Evolutionary conservation across 805 yeast species (phyloP).

Genomic region (Wickerhamia fluorescens): DNA sequence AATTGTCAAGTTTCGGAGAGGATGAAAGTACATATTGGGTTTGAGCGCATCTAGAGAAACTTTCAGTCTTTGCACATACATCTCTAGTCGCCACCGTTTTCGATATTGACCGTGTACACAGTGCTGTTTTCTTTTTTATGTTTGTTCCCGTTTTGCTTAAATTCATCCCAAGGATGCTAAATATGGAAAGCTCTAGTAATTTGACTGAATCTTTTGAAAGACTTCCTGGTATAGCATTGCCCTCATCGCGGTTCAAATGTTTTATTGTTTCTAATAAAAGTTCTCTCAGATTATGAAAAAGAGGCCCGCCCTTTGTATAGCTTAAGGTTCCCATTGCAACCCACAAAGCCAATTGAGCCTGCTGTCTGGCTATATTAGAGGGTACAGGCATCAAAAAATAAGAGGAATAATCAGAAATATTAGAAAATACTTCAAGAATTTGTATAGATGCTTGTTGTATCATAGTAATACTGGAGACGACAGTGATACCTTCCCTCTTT

Average conservation of each 20-base stretch:
- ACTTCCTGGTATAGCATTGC: conserved; percentile 52
- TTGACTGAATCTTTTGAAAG: conserved; percentile 50
- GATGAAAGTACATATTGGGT: too few relatives aligned
- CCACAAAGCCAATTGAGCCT: conserved; percentile 54
- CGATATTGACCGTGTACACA: too few relatives aligned
- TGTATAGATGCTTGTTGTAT: conserved; percentile 64
- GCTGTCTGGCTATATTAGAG: conserved; percentile 52
- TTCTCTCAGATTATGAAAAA: conserved; percentile 61
- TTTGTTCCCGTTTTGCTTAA: conserved; percentile 15
- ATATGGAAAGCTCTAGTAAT: conserved; percentile 52
- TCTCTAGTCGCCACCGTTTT: conserved; percentile 10
- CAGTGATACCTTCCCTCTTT: conserved; percentile 22
- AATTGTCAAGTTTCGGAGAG: too few relatives aligned
- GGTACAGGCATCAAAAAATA: conserved; percentile 56
- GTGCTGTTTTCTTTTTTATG: conserved; percentile 13
- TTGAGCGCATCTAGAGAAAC: too few relatives aligned
- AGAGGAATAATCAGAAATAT: conserved; percentile 28
- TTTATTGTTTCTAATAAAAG: conserved; percentile 45
- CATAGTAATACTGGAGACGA: conserved; percentile 52
- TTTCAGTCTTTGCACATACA: too few relatives aligned
- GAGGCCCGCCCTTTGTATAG: conserved; percentile 75
- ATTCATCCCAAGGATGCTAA: conserved; percentile 54
- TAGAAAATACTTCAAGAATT: conserved; percentile 46
- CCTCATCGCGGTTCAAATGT: conserved; percentile 45
- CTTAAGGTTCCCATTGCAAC: conserved; percentile 76